phyloP scores from a whole-genome alignment of 2,329 filamentous ascomycete genomes.

The Sarocladium brachiariae region DNA sequence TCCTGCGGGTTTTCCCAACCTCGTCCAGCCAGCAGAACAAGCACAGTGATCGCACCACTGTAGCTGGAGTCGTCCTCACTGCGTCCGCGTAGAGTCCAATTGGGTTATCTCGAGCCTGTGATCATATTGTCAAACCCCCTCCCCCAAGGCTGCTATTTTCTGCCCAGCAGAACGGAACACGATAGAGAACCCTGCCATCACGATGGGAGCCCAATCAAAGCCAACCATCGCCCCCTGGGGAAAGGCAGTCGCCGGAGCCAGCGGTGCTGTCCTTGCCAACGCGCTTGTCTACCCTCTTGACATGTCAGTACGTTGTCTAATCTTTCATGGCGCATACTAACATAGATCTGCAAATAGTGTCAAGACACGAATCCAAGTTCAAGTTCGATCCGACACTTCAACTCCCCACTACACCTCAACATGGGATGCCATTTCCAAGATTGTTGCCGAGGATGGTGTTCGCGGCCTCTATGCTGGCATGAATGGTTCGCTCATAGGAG shows the following conservation, averaged over 20 bases:
- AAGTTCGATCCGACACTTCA: conserved; percentile 62
- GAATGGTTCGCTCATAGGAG: conserved; percentile 76
- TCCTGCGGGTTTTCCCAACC: too few species aligned
- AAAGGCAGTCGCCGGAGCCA: conserved; percentile 82
- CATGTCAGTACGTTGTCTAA: conserved; percentile 57
- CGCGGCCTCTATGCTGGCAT: conserved; percentile 85
- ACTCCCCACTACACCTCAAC: conserved; percentile 75
- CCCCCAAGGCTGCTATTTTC: too few species aligned
- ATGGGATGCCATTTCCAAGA: conserved; percentile 81
- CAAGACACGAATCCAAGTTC: conserved; percentile 93
- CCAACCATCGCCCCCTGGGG: conserved; percentile 83
- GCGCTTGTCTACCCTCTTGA: conserved; percentile 93
- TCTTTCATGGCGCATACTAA: conserved; percentile 4
- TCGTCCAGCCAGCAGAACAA: too few species aligned
- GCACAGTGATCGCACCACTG: too few species aligned
- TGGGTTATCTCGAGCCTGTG: too few species aligned
- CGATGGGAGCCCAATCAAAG: conserved; percentile 55
- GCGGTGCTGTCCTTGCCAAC: conserved; percentile 90
- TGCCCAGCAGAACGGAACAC: too few species aligned
- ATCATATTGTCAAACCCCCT: too few species aligned
- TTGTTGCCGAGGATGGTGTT: conserved; percentile 72
- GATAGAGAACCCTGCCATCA: not conserved
- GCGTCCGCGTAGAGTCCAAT: too few species aligned
- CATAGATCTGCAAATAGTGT: conserved; percentile 53
- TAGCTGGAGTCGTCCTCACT: too few species aligned